These are phyloP conservation scores for Kipferlia bialata DNA, from an alignment of 78 protist genomes.

Conservation along the genomic window DNA sequence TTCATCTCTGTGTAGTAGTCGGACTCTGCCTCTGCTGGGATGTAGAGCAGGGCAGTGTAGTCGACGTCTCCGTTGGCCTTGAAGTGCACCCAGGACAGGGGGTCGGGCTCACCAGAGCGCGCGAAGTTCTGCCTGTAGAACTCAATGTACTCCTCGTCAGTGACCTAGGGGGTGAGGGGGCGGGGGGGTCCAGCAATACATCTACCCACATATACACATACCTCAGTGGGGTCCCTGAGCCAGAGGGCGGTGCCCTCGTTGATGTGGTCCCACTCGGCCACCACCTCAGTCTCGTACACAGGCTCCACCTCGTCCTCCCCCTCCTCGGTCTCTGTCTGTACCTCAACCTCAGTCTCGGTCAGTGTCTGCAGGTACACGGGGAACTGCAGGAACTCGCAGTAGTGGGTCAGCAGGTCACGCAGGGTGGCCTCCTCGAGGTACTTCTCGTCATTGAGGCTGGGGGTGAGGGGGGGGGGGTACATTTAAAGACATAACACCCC, in stretches of 20 bases:
- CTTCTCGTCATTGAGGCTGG: constrained; percentile 36
- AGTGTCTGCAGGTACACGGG: constrained; percentile 78
- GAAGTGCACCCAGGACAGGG: constrained; percentile 77
- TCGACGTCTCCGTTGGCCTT: constrained; percentile 70
- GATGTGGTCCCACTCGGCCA: constrained; percentile 57
- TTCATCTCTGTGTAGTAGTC: constrained; percentile 30
- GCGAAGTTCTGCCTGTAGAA: constrained; percentile 72
- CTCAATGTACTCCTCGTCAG: constrained; percentile 66
- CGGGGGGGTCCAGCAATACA: too few species aligned
- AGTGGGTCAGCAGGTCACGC: constrained; percentile 45
- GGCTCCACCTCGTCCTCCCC: constrained; percentile 60
- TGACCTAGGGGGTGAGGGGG: constrained; percentile 50
- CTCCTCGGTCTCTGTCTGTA: constrained; percentile 52
- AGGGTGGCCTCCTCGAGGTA: constrained; percentile 59
- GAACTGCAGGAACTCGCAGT: constrained; percentile 83
- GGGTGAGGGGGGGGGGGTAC: too few species aligned
- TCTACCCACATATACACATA: too few species aligned
- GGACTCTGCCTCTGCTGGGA: constrained; percentile 75
- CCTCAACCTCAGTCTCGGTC: constrained; percentile 24
- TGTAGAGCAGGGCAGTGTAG: constrained; percentile 73
- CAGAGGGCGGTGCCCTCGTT: constrained; percentile 90
- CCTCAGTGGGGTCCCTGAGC: constrained; percentile 72
- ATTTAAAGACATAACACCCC: too few species aligned
- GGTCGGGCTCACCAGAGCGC: constrained; percentile 43
- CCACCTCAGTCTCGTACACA: constrained; percentile 4